Evolutionary conservation across 768 basidiomycete species (phyloP), one percentile per base, ranked within the genome.

Genomic region (Russula griseocarnosa): DNA sequence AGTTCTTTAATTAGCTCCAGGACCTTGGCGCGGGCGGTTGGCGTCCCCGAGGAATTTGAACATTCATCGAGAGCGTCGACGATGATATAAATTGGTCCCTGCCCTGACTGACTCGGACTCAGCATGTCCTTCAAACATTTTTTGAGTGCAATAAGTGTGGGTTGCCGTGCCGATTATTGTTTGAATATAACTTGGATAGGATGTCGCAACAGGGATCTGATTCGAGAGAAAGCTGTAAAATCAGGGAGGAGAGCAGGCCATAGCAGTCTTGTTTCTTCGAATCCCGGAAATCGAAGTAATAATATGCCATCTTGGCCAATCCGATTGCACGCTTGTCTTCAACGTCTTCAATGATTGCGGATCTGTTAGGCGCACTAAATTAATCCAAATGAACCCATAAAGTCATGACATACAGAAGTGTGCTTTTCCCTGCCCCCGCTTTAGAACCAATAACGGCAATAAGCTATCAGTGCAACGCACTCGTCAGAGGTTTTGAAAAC

Each of bases 391-490:
- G 16, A 1, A 3, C 7, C 1, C n/a, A 49, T 46, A 40, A 13
- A 53, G 4, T 3, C 11, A 47, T 9, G 3, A 36, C 59, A 9
- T 40, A 64, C 63, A 60, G 44, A 16, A 64, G 36, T 5, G 60
- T 60, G 10, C 51, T 64, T 38, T 64, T 64, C 1, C 63, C 63
- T n/a, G n/a, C n/a, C n/a, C n/a, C n/a, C n/a, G n/a, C n/a, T n/a
- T n/a, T n/a, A n/a, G n/a, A n/a, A n/a, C n/a, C n/a, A n/a, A n/a
- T n/a, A n/a, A n/a, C n/a, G n/a, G n/a, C n/a, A n/a, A n/a, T n/a
- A n/a, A n/a, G n/a, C n/a, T n/a, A n/a, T n/a, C n/a, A n/a, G n/a
- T n/a, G n/a, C n/a, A n/a, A n/a, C n/a, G n/a, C n/a, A n/a, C n/a
- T n/a, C n/a, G n/a, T n/a, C n/a, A n/a, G n/a, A n/a, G n/a, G n/a